These are phyloP conservation scores for Vaccinium macrocarpon DNA, from an alignment of 148 eudicot species.

Conservation along the genomic window DNA sequence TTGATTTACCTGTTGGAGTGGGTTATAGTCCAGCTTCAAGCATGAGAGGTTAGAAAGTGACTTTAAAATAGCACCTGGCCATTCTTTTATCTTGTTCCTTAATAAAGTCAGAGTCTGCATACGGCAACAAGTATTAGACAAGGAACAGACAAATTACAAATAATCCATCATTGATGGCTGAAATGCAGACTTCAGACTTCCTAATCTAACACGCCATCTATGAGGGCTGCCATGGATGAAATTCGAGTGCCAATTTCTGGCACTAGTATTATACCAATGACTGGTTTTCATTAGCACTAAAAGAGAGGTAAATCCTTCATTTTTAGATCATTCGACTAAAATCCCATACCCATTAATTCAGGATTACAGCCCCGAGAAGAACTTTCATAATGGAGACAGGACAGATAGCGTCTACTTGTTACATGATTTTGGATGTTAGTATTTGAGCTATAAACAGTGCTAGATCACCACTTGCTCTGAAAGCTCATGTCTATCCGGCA, in stretches of 20 bases:
- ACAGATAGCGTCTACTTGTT: not conserved
- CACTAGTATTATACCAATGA: not conserved
- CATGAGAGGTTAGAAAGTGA: constrained; percentile 74
- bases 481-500: not conserved
- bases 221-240: not conserved
- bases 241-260: not conserved
- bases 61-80: constrained; percentile 75
- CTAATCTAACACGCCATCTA: not conserved
- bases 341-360: not conserved
- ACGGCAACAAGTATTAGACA: too few species aligned
- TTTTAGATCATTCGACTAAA: not conserved
- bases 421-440: not conserved
- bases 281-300: not conserved
- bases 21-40: constrained; percentile 82
- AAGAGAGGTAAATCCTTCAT: not conserved
- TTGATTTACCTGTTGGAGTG: constrained; percentile 63
- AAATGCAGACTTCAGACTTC: constrained; percentile 8
- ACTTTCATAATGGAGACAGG: not conserved
- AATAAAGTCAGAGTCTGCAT: constrained; percentile 84
- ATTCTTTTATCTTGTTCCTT: constrained; percentile 85
- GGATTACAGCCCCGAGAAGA: not conserved
- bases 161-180: not conserved
- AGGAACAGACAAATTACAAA: not conserved
- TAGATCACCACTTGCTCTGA: not conserved
- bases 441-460: not conserved